These are phyloP conservation scores for Euphorbia peplus DNA, from an alignment of 345 rosid genomes.

Conservation along the genomic window DNA sequence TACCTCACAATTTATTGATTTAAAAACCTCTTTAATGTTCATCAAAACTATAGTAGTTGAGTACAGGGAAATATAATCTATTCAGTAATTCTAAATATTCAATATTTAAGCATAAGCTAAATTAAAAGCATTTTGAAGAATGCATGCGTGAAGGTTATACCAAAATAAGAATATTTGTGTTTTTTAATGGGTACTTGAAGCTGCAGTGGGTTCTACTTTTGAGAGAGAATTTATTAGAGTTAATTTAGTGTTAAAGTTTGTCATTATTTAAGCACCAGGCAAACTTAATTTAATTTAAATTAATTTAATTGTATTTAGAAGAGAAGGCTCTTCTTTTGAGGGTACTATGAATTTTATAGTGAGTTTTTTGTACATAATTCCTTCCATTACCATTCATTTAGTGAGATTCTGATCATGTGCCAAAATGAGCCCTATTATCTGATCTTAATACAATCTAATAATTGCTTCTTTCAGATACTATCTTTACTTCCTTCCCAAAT, in stretches of 20 bases:
- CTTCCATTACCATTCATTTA: constrained; percentile 1
- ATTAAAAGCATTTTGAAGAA: neutral
- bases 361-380: constrained; percentile 12
- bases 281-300: no score
- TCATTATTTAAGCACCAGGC: neutral
- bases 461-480: no score
- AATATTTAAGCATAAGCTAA: no score
- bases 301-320: neutral
- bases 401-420: constrained; percentile 2
- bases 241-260: constrained; percentile 5
- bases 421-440: no score
- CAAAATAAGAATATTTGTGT: no score
- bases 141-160: constrained; percentile 22
- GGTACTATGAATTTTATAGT: neutral
- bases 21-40: no score
- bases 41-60: no score
- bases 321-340: constrained; percentile 20
- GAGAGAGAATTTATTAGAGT: constrained; percentile 13
- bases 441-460: no score
- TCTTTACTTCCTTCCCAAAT: no score
- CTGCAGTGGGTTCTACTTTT: constrained; percentile 40
- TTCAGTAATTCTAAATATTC: no score
- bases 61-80: no score
- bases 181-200: constrained; percentile 1
- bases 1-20: no score